Percentiles rank a stretch among this genome's conserved stretches.
These are phyloP conservation scores for Trichosporon sp. DNA, from an alignment of 1,284 basidiomycete species.

Conservation along the genomic window DNA sequence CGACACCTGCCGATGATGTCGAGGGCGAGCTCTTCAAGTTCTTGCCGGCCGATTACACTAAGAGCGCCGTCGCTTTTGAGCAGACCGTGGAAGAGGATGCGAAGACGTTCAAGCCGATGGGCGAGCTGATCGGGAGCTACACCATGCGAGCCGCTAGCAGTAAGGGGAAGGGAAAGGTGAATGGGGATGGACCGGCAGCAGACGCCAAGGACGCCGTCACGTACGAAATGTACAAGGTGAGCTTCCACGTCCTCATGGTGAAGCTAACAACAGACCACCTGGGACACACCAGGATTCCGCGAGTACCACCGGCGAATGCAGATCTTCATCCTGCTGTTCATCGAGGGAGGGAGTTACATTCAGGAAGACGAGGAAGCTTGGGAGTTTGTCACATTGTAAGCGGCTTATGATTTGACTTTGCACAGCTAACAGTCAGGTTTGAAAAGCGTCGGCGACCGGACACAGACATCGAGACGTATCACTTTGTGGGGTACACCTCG, in stretches of 20 bases:
- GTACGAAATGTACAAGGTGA: slow-evolving; percentile 80
- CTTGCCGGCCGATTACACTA: slow-evolving; percentile 72
- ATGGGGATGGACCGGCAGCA: slow-evolving; percentile 41
- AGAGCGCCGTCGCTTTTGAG: slow-evolving; percentile 60
- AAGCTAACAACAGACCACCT: slow-evolving; percentile 58
- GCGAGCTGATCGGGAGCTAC: slow-evolving; percentile 71
- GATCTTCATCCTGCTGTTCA: slow-evolving; percentile 86
- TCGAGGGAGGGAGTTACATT: slow-evolving; percentile 92
- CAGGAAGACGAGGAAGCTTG: slow-evolving; percentile 78
- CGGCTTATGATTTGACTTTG: slow-evolving; percentile 34
- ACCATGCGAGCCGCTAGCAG: slow-evolving; percentile 51
- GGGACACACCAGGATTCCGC: slow-evolving; percentile 80
- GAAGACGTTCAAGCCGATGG: slow-evolving; percentile 65
- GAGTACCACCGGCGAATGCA: slow-evolving; percentile 95
- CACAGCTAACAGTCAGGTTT: slow-evolving; percentile 54
- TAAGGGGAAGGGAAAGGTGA: slow-evolving; percentile 54
- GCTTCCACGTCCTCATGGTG: slow-evolving; percentile 28
- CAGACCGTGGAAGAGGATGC: slow-evolving; percentile 68
- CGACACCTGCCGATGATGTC: slow-evolving; percentile 78
- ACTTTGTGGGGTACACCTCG: slow-evolving; percentile 86
- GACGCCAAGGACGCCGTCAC: slow-evolving; percentile 59
- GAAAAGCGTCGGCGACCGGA: slow-evolving; percentile 65
- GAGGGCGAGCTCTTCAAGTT: slow-evolving; percentile 70
- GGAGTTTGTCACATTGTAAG: slow-evolving; percentile 78
- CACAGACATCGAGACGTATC: slow-evolving; percentile 58